Evolutionary conservation across 352 stramenopile species (phyloP).

Genomic region (Plasmopara muralis): DNA sequence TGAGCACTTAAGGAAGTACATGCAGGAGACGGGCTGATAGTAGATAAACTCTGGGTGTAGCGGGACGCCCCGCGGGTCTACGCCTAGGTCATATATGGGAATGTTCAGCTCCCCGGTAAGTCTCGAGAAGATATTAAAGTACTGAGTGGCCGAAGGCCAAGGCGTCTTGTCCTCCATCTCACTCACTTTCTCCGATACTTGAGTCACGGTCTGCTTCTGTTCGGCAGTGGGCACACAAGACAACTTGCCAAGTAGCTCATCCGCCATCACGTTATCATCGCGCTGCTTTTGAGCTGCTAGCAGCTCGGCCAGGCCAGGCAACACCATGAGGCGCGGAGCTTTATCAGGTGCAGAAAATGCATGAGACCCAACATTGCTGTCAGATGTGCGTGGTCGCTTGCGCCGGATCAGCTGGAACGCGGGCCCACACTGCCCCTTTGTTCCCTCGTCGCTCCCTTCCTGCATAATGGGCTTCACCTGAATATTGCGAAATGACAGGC

Average conservation of each 20-base stretch:
- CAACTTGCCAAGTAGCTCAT: conserved; percentile 12
- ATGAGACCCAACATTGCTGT: conserved; percentile 2
- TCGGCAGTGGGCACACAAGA: conserved; percentile 15
- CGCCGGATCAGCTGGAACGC: conserved; percentile 35
- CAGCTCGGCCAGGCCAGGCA: conserved; percentile 38
- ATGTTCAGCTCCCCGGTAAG: conserved; percentile 33
- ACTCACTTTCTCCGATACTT: conserved; percentile 22
- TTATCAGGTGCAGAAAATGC: conserved; percentile 14
- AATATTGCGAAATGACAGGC: no score
- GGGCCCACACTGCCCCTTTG: conserved; percentile 3
- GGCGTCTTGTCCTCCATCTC: conserved; percentile 64
- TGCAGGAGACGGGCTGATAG: conserved; percentile 59
- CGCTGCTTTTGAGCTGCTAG: conserved; percentile 31
- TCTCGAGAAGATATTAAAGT: conserved; percentile 45
- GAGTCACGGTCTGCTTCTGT: conserved; percentile 4
- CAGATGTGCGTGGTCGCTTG: conserved; percentile 36
- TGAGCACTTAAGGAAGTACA: conserved; percentile 69
- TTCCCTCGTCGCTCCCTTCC: conserved; percentile 5
- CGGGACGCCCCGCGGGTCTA: conserved; percentile 64
- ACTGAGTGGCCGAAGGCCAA: conserved; percentile 66
- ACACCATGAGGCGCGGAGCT: conserved; percentile 22
- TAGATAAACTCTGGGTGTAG: conserved; percentile 76
- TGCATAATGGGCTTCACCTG: background rate
- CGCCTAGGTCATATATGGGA: conserved; percentile 59
- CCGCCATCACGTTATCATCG: conserved; percentile 10